These are phyloP conservation scores for Ophiostoma ulmi DNA, from an alignment of 2,329 filamentous ascomycete genomes.

Conservation along the genomic window DNA sequence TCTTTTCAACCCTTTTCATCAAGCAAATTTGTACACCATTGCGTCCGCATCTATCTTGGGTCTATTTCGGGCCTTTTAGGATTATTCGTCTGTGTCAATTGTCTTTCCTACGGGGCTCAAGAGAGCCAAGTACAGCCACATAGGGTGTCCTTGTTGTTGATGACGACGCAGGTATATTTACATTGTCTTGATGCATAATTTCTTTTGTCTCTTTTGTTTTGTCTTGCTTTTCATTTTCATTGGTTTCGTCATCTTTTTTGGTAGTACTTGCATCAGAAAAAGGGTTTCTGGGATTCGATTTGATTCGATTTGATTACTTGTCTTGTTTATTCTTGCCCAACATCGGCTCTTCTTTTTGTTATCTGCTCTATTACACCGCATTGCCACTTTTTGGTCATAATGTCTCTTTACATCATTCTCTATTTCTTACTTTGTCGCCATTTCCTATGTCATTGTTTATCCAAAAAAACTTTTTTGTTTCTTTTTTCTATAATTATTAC, in stretches of 20 bases:
- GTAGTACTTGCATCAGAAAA: conserved; percentile 23
- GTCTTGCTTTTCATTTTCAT: conserved; percentile 11
- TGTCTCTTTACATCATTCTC: not conserved
- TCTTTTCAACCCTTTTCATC: not conserved
- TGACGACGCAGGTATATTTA: conserved; percentile 30
- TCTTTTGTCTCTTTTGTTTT: conserved; percentile 19
- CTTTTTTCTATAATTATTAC: conserved; percentile 16
- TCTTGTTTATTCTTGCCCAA: conserved; percentile 15
- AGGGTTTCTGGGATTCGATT: conserved; percentile 19
- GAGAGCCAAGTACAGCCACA: conserved; percentile 21
- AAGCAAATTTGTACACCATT: not conserved
- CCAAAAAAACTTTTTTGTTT: conserved; percentile 5
- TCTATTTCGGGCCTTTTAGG: not conserved
- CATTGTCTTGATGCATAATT: conserved; percentile 20
- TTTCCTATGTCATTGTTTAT: conserved; percentile 12
- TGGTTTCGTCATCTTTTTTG: conserved; percentile 14
- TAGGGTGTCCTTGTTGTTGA: conserved; percentile 29
- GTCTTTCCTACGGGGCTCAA: too few species aligned
- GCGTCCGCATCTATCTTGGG: not conserved
- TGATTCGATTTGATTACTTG: conserved; percentile 6
- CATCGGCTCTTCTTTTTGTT: conserved; percentile 15
- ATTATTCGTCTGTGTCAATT: too few species aligned
- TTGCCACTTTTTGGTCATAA: not conserved
- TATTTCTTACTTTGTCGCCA: not conserved
- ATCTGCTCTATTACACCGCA: not conserved